phyloP scores from a whole-genome alignment of 2,329 filamentous ascomycete genomes.

The Ophiostoma perfectum region DNA sequence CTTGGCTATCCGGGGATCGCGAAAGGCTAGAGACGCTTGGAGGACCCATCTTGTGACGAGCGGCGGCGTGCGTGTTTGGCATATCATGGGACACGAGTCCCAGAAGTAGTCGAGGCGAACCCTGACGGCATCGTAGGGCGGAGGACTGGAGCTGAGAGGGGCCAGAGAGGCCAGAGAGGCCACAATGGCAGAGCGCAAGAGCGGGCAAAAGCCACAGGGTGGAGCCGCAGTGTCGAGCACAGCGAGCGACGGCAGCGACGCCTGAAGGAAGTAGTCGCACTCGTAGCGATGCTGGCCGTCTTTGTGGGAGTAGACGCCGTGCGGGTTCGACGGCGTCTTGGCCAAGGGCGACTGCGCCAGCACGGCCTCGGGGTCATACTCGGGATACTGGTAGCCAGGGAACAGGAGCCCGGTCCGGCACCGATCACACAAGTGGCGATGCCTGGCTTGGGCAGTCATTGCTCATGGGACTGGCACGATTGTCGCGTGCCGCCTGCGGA shows the following conservation, averaged over 20 bases:
- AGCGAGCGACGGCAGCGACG: not conserved
- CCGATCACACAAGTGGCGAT: not conserved
- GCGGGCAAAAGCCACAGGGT: not conserved
- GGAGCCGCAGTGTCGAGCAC: not conserved
- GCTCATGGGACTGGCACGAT: too few relatives aligned
- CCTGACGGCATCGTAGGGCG: not conserved
- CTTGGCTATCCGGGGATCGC: not conserved
- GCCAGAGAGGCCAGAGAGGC: not conserved
- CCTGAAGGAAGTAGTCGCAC: not conserved
- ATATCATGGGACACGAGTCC: not conserved
- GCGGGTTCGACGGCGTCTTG: not conserved
- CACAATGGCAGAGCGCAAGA: not conserved
- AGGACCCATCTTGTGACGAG: not conserved
- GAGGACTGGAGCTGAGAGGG: not conserved
- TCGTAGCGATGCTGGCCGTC: not conserved
- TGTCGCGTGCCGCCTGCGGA: not conserved
- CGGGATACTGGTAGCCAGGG: not conserved
- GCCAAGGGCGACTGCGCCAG: not conserved
- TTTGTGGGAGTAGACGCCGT: not conserved
- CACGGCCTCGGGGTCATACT: not conserved
- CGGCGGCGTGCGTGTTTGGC: not conserved
- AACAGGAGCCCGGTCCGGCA: not conserved
- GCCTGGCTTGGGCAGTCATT: too few relatives aligned
- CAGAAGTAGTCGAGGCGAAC: not conserved
- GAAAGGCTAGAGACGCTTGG: not conserved